phyloP scores from a whole-genome alignment of 768 basidiomycete species.

The Kwoniella sp. region DNA sequence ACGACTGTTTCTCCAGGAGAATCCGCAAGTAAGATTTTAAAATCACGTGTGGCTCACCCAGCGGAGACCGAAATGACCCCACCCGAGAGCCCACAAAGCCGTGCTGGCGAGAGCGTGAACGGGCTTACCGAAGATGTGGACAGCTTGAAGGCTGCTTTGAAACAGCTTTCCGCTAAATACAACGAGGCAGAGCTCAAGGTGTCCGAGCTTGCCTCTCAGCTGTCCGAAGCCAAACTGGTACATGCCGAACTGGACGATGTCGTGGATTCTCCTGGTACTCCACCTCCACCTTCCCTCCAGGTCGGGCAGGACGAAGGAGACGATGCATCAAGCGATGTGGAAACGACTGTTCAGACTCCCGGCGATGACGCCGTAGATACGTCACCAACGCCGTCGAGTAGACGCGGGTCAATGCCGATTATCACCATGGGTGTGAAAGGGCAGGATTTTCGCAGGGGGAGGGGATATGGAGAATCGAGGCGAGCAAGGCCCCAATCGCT shows the following conservation, averaged over 20 bases:
- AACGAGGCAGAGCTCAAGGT: slow-evolving; percentile 85
- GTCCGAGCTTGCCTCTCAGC: slow-evolving; percentile 84
- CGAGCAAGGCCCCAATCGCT: slow-evolving; percentile 66
- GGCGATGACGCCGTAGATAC: slow-evolving; percentile 12
- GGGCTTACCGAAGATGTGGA: slow-evolving; percentile 57
- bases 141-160: slow-evolving; percentile 53
- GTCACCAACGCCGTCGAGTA: slow-evolving; percentile 14
- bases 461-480: slow-evolving; percentile 41
- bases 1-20: neutral
- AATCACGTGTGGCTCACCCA: slow-evolving; percentile 1
- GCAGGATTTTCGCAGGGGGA: slow-evolving; percentile 47
- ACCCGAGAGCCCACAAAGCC: slow-evolving; percentile 19
- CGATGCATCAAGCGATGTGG: slow-evolving; percentile 16
- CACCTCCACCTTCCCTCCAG: slow-evolving; percentile 10
- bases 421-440: slow-evolving; percentile 6
- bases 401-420: slow-evolving; percentile 27
- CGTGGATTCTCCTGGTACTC: slow-evolving; percentile 10
- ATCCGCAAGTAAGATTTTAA: neutral
- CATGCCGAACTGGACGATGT: slow-evolving; percentile 27
- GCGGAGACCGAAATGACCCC: slow-evolving; percentile 18
- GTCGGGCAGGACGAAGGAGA: slow-evolving; percentile 15
- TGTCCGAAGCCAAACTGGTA: slow-evolving; percentile 72
- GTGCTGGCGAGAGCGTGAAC: neutral
- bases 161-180: slow-evolving; percentile 53
- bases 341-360: slow-evolving; percentile 29